Evolutionary conservation across 495 filamentous ascomycete species (phyloP).

Genomic region (Penicillium odoratum): DNA sequence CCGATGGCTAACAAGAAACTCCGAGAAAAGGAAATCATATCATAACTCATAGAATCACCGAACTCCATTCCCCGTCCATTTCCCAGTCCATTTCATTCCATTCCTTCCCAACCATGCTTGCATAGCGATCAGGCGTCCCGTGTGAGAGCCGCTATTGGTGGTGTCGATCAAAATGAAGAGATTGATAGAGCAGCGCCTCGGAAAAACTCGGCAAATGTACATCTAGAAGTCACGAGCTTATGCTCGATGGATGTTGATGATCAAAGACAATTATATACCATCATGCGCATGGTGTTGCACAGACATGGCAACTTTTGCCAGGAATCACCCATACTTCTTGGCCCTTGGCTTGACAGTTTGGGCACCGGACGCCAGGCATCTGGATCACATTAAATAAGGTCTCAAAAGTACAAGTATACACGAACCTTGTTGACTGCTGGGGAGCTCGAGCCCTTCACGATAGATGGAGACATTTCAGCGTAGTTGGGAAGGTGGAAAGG

Average conservation of each 20-base stretch:
- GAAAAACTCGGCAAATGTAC: not conserved
- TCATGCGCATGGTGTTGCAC: conserved; percentile 39
- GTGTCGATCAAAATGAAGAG: not conserved
- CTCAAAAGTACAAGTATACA: conserved; percentile 2
- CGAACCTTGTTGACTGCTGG: conserved; percentile 24
- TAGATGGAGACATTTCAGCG: not conserved
- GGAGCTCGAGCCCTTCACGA: conserved; percentile 16
- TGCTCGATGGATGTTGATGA: not conserved
- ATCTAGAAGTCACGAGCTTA: not conserved
- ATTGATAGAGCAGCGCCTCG: not conserved
- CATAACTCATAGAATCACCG: not conserved
- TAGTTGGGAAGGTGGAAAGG: not conserved
- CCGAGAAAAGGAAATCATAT: not conserved
- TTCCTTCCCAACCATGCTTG: too few species aligned
- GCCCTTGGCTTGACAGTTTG: conserved; percentile 39
- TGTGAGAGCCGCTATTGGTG: not conserved
- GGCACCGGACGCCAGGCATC: conserved; percentile 54
- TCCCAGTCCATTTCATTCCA: not conserved
- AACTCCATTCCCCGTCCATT: not conserved
- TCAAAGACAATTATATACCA: not conserved
- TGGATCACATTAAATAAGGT: conserved; percentile 14
- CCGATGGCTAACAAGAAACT: not conserved
- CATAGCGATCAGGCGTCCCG: too few species aligned
- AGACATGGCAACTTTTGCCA: conserved; percentile 50
- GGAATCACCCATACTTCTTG: conserved; percentile 52